Base-by-base conservation (phyloP, 1,284 basidiomycete species). In the Sanghuangporus weigelae region DNA sequence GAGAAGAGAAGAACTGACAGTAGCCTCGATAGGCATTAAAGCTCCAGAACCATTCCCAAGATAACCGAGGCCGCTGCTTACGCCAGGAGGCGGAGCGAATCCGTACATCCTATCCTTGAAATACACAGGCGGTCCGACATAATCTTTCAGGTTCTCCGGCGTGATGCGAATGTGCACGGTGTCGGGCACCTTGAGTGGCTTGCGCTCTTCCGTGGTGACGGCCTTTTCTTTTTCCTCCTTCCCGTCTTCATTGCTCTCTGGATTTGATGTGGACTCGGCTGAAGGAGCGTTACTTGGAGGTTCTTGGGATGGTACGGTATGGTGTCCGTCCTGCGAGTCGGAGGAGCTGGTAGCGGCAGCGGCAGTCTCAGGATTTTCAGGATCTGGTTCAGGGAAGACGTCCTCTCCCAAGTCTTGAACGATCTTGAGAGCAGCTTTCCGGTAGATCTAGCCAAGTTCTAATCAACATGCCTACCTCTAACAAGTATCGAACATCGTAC, bases 11-110 rank as follows among this genome's bases (percentile, higher is more conserved):
- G 38, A 21, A 81, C 88, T 70, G 65, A 95, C 92, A 68, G 89
- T 90, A 56, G 92, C 93, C 78, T 99, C 96, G 63, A 99, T 90
- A 16, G 96, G 95, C 95, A 98, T 97, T 60, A 98, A 91, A 26
- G 94, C 92, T 26, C 96, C 96, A 10, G 92, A 93, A 0, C 96
- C 96, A 75, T 98, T 98, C 14, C 96, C 96, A 23, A 97, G 81
- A 76, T 98, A 98, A 6, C 96, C 96, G 2, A 99, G 79, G 36
- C 96, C 96, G 5, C 93, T 96, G 68, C 90, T 93, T 31, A 98
- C 96, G 63, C 96, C 96, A 0, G 95, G 85, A 1, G 97, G 96
- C 14, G 94, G 92, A 3, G 86, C 77, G 55, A 81, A 79, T 11
- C 84, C 83, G 73, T 97, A 99, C 79, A 99, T 84, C 68, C 96